Conservation (phyloP, 306 rosid species). For the Vigna unguiculata region DNA sequence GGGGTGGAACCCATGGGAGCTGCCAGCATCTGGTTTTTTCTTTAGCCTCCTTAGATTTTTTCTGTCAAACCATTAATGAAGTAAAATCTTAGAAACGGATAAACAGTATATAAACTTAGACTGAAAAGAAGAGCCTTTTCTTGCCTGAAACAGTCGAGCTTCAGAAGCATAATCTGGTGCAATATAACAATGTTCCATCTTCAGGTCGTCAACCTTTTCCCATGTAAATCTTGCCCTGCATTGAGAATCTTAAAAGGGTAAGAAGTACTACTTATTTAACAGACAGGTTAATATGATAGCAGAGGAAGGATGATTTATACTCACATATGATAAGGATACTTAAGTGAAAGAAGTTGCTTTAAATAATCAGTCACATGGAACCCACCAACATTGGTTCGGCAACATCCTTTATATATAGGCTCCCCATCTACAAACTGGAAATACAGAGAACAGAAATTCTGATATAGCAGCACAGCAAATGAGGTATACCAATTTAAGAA, state of each 20-base stretch:
- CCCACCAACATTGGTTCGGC: constrained; percentile 95
- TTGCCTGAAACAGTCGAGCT: constrained; percentile 84
- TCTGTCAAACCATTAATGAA: constrained; percentile 52
- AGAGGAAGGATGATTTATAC: constrained; percentile 47
- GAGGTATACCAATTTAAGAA: background rate
- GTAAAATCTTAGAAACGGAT: constrained; percentile 37
- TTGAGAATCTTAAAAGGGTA: constrained; percentile 34
- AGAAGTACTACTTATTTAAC: constrained; percentile 17
- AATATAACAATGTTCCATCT: constrained; percentile 96
- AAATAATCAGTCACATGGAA: constrained; percentile 87
- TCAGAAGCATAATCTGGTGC: constrained; percentile 74
- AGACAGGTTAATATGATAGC: constrained; percentile 34
- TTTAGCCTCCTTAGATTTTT: constrained; percentile 79
- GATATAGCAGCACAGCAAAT: constrained; percentile 12
- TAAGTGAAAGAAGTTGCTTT: constrained; percentile 91
- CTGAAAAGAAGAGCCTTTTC: constrained; percentile 36
- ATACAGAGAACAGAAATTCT: constrained; percentile 3
- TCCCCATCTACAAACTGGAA: constrained; percentile 90
- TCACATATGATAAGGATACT: constrained; percentile 93
- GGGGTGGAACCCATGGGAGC: constrained; percentile 98
- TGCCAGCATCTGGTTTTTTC: constrained; percentile 94
- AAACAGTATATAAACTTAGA: constrained; percentile 23
- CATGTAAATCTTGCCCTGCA: constrained; percentile 86
- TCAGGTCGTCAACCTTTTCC: constrained; percentile 98
- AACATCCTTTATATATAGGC: constrained; percentile 83